phyloP scores from a whole-genome alignment of 2,329 filamentous ascomycete species.

The Clonostachys solani region DNA sequence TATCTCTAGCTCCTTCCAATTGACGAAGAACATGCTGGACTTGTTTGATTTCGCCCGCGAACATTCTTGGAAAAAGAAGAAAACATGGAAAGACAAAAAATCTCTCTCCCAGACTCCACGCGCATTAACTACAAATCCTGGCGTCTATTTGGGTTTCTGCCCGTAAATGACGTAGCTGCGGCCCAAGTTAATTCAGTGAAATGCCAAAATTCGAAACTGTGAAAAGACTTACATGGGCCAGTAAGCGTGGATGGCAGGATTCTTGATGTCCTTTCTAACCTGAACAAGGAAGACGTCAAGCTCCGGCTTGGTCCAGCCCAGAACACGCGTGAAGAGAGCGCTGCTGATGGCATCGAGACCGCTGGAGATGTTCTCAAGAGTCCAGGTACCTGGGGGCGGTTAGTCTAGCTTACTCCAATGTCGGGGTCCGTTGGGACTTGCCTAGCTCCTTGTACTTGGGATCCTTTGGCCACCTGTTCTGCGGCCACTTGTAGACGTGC shows the following conservation, averaged over 20 bases:
- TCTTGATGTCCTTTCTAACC: conserved; percentile 24
- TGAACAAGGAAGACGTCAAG: conserved; percentile 23
- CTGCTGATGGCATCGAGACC: conserved; percentile 29
- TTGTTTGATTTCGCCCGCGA: too few relatives aligned
- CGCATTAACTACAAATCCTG: too few relatives aligned
- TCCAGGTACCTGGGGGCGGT: conserved; percentile 10
- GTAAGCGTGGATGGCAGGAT: conserved; percentile 27
- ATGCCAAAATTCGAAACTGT: background rate
- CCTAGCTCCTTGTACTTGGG: conserved; percentile 47
- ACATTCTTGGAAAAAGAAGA: too few relatives aligned
- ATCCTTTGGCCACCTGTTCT: conserved; percentile 46
- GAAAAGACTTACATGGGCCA: conserved; percentile 27
- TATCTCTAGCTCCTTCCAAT: too few relatives aligned
- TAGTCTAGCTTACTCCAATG: conserved; percentile 17
- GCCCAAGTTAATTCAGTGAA: background rate
- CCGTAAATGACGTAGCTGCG: background rate
- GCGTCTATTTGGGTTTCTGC: background rate
- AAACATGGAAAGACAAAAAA: too few relatives aligned
- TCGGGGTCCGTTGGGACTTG: conserved; percentile 4
- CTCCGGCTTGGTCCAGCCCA: conserved; percentile 26
- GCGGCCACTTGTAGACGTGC: conserved; percentile 30
- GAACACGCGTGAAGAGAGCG: conserved; percentile 26
- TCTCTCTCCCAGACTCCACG: too few relatives aligned
- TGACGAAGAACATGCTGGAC: too few relatives aligned
- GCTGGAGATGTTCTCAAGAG: conserved; percentile 21